Evolutionary conservation across 352 stramenopile genomes (phyloP).

Genomic region (Thraustochytrium sp.): DNA sequence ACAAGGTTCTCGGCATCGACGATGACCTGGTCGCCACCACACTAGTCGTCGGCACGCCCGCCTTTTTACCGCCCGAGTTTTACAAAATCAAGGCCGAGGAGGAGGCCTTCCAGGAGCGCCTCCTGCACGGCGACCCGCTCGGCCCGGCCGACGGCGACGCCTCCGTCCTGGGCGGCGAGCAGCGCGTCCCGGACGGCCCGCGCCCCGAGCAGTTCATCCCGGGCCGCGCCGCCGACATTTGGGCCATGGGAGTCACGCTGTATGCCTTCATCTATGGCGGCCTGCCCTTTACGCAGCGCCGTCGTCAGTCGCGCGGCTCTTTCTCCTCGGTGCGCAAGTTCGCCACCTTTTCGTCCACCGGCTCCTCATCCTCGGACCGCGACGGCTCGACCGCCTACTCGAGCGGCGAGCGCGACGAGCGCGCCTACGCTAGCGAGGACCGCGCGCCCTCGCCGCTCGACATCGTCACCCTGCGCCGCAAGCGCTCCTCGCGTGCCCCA

Average conservation of each 20-base stretch:
- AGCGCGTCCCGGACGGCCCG: too few relatives aligned
- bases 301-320: neutral
- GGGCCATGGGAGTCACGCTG: constrained; percentile 31
- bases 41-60: constrained; percentile 16
- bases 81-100: constrained; percentile 30
- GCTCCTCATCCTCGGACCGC: neutral
- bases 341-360: constrained; percentile 3
- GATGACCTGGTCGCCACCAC: constrained; percentile 24
- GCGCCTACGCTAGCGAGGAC: neutral
- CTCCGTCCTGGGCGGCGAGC: too few relatives aligned
- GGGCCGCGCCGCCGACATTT: constrained; percentile 15
- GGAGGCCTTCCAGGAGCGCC: neutral
- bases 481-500: neutral
- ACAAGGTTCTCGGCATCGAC: constrained; percentile 7
- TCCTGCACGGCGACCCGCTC: neutral
- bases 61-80: constrained; percentile 19
- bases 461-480: neutral
- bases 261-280: constrained; percentile 31
- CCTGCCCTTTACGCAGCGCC: neutral
- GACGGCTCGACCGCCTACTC: constrained; percentile 13
- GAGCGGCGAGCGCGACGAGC: constrained; percentile 1
- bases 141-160: neutral
- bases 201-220: constrained; percentile 27
- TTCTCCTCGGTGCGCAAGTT: constrained; percentile 8
- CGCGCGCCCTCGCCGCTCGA: neutral